Conservation (phyloP, 108 stramenopile genomes). For the Chaetoceros muelleri region DNA sequence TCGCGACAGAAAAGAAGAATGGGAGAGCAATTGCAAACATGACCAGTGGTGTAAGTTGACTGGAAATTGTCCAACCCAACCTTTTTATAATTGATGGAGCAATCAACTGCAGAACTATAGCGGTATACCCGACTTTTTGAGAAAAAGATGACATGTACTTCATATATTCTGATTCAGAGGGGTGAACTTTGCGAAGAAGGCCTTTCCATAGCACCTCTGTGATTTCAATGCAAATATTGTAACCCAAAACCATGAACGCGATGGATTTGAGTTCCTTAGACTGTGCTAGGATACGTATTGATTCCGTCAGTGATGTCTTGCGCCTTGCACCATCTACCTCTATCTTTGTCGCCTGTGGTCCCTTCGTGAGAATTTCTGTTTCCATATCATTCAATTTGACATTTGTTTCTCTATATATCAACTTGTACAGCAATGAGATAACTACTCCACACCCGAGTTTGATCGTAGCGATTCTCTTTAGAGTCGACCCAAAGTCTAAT, state of each 20-base stretch:
- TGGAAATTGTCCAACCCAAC: constrained; percentile 31
- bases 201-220: constrained; percentile 39
- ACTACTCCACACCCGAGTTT: constrained; percentile 17
- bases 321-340: constrained; percentile 15
- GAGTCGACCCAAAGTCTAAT: constrained; percentile 23
- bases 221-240: constrained; percentile 34
- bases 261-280: constrained; percentile 32
- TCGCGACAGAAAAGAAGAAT: constrained; percentile 20
- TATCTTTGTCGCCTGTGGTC: constrained; percentile 20
- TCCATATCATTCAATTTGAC: constrained; percentile 23
- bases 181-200: constrained; percentile 21
- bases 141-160: constrained; percentile 32
- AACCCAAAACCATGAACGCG: constrained; percentile 36
- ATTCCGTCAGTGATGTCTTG: constrained; percentile 24
- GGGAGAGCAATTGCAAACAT: constrained; percentile 26
- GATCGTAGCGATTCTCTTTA: constrained; percentile 25
- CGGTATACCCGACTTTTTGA: constrained; percentile 27
- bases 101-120: constrained; percentile 28
- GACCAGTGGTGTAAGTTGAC: constrained; percentile 27
- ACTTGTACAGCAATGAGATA: constrained; percentile 8
- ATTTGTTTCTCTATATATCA: constrained; percentile 22
- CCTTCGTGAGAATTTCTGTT: constrained; percentile 13
- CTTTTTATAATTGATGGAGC: constrained; percentile 27
- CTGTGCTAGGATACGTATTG: constrained; percentile 15
- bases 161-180: constrained; percentile 28